phyloP scores from a whole-genome alignment of 768 basidiomycete genomes.

The Gloeopeniophorella convolvens region DNA sequence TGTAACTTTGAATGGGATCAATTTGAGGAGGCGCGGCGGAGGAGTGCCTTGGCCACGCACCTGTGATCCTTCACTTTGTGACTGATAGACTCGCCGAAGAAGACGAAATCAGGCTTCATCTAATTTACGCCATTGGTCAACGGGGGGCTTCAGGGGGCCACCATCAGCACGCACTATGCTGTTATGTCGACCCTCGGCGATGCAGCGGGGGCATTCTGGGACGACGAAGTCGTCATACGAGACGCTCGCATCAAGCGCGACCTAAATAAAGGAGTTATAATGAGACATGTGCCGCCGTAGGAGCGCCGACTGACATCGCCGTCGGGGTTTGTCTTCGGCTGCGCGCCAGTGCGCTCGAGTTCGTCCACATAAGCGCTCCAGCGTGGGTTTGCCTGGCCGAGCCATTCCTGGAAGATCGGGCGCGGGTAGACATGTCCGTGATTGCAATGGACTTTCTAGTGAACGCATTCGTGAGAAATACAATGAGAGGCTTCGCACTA shows the following conservation, averaged over 20 bases:
- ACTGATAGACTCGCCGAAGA: constrained; percentile 87
- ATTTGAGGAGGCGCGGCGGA: background rate
- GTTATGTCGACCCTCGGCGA: constrained; percentile 47
- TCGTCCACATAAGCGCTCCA: constrained; percentile 71
- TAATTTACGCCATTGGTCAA: constrained; percentile 21
- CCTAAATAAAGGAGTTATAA: constrained; percentile 35
- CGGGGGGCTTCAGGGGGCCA: constrained; percentile 17
- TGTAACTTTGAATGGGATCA: constrained; percentile 36
- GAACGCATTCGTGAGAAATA: background rate
- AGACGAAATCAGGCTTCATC: constrained; percentile 80
- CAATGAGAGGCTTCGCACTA: background rate
- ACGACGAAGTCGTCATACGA: constrained; percentile 73
- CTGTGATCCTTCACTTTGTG: constrained; percentile 59
- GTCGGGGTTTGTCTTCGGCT: constrained; percentile 83
- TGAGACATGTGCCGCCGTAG: background rate
- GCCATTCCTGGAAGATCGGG: constrained; percentile 62
- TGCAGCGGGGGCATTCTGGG: constrained; percentile 70
- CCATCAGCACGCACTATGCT: constrained; percentile 41
- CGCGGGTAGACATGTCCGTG: constrained; percentile 65
- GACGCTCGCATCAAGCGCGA: constrained; percentile 68
- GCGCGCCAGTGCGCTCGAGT: constrained; percentile 47
- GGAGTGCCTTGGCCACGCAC: constrained; percentile 30
- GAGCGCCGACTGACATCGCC: constrained; percentile 61
- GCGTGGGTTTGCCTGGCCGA: constrained; percentile 67
- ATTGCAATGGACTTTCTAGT: constrained; percentile 69